Evolutionary conservation across 495 filamentous ascomycete species (phyloP), one percentile per base, ranked within the genome.

Genomic region (Aspergillus avenaceus): DNA sequence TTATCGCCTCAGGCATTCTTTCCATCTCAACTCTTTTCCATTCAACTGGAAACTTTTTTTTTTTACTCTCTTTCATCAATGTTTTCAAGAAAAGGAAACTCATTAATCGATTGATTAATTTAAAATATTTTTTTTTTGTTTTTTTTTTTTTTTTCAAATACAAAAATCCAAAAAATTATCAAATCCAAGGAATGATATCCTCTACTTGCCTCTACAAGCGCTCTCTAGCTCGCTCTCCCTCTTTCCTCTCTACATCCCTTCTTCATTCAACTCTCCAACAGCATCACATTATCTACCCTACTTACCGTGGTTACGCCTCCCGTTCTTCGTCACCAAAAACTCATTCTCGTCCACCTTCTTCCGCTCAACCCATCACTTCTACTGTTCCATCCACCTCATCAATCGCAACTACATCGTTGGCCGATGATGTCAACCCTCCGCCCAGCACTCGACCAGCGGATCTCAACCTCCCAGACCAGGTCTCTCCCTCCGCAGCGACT

Each of bases 371-470:
- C 31, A n/a, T 40, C 23, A 24, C 41, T 21, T 54, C 63, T 4
- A 32, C 45, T 14, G 21, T 42, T 47, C 49, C 63, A 26, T 41
- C 55, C 18, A 36, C 52, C 40, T 51, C 52, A 14, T 43, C 49
- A 13, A 49, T 52, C 5, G 31, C 59, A 31, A 43, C 52, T 21
- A 49, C 47, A 16, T 44, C 62, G 24, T 37, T 56, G 13, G 21
- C 53, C 29, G 34, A 53, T 26, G 56, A 70, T 49, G 55, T 74
- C 34, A 74, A 76, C 34, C 64, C 72, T 7, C 72, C 72, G 0
- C 25, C 61, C 5, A 72, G 61, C 53, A 76, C 72, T 11, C 60
- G 62, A 24, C 72, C 72, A 6, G 63, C 68, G 8, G 45, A 55
- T 8, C 50, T 76, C 50, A 36, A 48, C 23, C 52, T 59, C 16